These are phyloP conservation scores for Russula dissimulans DNA, from an alignment of 768 basidiomycete genomes.

Conservation along the genomic window DNA sequence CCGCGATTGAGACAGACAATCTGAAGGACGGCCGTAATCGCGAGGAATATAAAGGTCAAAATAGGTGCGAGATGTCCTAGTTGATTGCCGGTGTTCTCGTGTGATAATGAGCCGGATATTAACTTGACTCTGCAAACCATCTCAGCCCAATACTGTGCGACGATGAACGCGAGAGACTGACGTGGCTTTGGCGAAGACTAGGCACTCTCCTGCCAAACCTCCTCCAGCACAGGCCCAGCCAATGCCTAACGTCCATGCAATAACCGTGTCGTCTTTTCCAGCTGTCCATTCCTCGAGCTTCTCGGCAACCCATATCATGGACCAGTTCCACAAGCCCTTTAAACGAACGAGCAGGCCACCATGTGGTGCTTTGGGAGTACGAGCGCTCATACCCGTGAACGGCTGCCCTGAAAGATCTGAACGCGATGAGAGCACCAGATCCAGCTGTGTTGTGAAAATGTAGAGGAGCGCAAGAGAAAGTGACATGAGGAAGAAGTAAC, in stretches of 20 bases:
- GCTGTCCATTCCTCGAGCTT: conserved; percentile 68
- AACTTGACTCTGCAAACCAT: conserved; percentile 56
- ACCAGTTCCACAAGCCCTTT: conserved; percentile 34
- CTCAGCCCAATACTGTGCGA: neutral
- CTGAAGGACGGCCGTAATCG: conserved; percentile 74
- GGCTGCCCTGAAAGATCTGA: conserved; percentile 58
- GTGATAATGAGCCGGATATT: conserved; percentile 65
- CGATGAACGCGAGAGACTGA: conserved; percentile 28
- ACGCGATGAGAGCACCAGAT: conserved; percentile 61
- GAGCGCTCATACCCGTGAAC: conserved; percentile 33
- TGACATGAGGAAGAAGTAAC: conserved; percentile 77
- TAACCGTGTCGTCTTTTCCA: conserved; percentile 70
- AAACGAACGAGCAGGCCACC: conserved; percentile 27
- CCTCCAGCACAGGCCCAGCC: conserved; percentile 93
- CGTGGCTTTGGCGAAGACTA: conserved; percentile 79
- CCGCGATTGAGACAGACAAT: conserved; percentile 89
- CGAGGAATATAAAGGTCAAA: conserved; percentile 49
- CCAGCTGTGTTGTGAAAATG: conserved; percentile 62
- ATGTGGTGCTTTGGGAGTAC: conserved; percentile 19
- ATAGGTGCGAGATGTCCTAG: conserved; percentile 77
- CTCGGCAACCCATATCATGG: conserved; percentile 48
- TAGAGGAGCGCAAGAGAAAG: conserved; percentile 55
- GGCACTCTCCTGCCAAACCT: conserved; percentile 76
- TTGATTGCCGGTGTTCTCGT: conserved; percentile 77
- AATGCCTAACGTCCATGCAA: conserved; percentile 88